Percentiles rank a stretch among this genome's conserved stretches.
These are phyloP conservation scores for Maudiozyma serrabonitensis DNA, from an alignment of 805 yeast genomes.

Conservation along the genomic window DNA sequence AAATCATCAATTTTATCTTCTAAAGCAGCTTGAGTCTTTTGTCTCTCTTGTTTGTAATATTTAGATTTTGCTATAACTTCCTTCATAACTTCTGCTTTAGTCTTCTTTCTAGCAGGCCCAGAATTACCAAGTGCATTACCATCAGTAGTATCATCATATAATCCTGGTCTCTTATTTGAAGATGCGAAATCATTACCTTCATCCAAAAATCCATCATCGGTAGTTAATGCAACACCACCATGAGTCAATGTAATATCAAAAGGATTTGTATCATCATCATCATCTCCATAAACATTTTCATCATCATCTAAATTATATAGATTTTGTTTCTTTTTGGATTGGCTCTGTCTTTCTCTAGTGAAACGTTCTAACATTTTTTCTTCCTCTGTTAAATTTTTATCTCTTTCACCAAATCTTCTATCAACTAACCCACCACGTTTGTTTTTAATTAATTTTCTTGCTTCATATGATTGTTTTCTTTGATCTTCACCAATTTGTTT, in stretches of 20 bases:
- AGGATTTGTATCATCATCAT: constrained; percentile 17
- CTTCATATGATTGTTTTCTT: constrained; percentile 53
- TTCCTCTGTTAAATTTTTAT: constrained; percentile 62
- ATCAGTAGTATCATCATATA: constrained; percentile 33
- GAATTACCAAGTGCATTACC: constrained; percentile 32
- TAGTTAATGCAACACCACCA: constrained; percentile 61
- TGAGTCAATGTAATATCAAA: constrained; percentile 54
- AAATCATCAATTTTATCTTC: constrained; percentile 55
- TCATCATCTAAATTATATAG: constrained; percentile 71
- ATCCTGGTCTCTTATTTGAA: constrained; percentile 19
- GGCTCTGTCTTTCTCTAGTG: constrained; percentile 72
- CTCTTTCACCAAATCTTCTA: constrained; percentile 86
- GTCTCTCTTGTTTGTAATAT: constrained; percentile 67
- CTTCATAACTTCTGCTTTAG: constrained; percentile 78
- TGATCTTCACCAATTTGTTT: constrained; percentile 62
- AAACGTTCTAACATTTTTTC: constrained; percentile 94
- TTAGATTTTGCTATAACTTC: constrained; percentile 79
- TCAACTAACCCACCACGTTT: constrained; percentile 74
- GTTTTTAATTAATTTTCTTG: constrained; percentile 51
- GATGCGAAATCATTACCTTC: constrained; percentile 19
- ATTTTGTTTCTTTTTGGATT: constrained; percentile 43
- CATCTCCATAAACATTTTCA: constrained; percentile 33
- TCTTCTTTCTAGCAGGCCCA: constrained; percentile 51
- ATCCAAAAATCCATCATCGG: constrained; percentile 34
- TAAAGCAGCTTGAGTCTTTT: constrained; percentile 47